Conservation (phyloP, 495 filamentous ascomycete species). For the Tuber aestivum region DNA sequence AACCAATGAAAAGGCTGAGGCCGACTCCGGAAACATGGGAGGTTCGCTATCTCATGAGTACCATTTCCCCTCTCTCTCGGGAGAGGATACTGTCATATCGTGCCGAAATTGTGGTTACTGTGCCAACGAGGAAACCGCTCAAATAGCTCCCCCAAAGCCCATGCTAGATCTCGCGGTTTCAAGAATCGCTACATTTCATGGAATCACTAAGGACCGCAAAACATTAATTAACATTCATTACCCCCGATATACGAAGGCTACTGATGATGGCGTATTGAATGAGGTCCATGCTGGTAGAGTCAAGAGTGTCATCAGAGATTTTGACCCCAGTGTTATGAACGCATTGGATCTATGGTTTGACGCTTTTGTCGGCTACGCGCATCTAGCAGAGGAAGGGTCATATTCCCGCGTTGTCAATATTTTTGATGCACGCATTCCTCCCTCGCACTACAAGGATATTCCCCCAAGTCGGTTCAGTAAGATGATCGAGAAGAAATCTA, state of each 20-base stretch:
- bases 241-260: constrained; percentile 12
- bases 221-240: constrained; percentile 32
- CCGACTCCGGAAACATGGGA: constrained; percentile 93
- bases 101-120: constrained; percentile 69
- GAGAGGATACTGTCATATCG: constrained; percentile 77
- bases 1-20: constrained; percentile 53
- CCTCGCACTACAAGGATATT: constrained; percentile 34
- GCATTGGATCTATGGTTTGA: constrained; percentile 54
- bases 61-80: constrained; percentile 70
- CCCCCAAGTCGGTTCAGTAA: constrained; percentile 5
- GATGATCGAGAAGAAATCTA: neutral
- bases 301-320: constrained; percentile 62
- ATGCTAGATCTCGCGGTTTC: constrained; percentile 14
- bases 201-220: constrained; percentile 36
- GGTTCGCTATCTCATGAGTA: constrained; percentile 91
- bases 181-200: constrained; percentile 30
- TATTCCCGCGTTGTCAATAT: constrained; percentile 50
- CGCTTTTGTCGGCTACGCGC: constrained; percentile 43
- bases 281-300: constrained; percentile 67
- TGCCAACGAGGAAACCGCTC: constrained; percentile 78
- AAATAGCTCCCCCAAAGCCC: constrained; percentile 31
- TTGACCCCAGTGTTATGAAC: constrained; percentile 66
- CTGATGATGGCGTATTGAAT: constrained; percentile 22
- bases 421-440: constrained; percentile 49
- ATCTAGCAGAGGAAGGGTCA: constrained; percentile 29